Evolutionary conservation across 768 basidiomycete genomes (phyloP).

Genomic region (Tylopilus balloui): DNA sequence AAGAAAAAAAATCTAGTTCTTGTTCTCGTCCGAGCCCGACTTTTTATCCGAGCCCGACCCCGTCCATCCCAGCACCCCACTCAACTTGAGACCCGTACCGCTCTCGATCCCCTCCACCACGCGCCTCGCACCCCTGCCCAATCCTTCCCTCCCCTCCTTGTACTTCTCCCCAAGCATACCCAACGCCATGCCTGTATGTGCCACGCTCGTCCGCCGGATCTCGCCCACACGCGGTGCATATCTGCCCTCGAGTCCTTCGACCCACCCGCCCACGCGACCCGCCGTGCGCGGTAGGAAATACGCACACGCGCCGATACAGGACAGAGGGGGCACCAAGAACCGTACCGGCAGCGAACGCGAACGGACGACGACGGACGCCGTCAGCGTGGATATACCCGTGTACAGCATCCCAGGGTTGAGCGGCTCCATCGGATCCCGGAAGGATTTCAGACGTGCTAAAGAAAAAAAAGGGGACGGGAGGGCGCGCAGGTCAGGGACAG

Average conservation of each 20-base stretch:
- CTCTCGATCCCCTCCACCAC: constrained; percentile 58
- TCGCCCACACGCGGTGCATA: constrained; percentile 67
- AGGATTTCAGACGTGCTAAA: constrained; percentile 74
- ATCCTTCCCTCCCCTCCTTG: constrained; percentile 40
- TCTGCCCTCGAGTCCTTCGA: constrained; percentile 62
- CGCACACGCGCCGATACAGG: constrained; percentile 62
- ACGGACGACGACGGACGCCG: constrained; percentile 82
- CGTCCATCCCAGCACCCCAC: constrained; percentile 51
- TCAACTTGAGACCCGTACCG: constrained; percentile 68
- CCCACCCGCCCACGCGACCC: constrained; percentile 60
- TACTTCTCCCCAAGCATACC: constrained; percentile 51
- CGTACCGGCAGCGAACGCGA: constrained; percentile 69
- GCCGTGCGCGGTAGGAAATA: constrained; percentile 88
- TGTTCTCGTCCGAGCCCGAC: constrained; percentile 11
- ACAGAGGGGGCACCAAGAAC: constrained; percentile 67
- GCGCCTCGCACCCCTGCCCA: constrained; percentile 42
- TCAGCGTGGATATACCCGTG: constrained; percentile 82
- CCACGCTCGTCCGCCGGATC: constrained; percentile 60
- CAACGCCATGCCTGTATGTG: constrained; percentile 58
- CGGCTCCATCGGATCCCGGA: constrained; percentile 75
- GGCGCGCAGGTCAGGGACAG: background rate
- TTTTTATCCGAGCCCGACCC: constrained; percentile 13
- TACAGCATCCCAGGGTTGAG: constrained; percentile 89
- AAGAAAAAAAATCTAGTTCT: constrained; percentile 14
- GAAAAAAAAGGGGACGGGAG: background rate